Conservation (phyloP, 495 filamentous ascomycete species). For the Aspergillus coremiiformis region DNA sequence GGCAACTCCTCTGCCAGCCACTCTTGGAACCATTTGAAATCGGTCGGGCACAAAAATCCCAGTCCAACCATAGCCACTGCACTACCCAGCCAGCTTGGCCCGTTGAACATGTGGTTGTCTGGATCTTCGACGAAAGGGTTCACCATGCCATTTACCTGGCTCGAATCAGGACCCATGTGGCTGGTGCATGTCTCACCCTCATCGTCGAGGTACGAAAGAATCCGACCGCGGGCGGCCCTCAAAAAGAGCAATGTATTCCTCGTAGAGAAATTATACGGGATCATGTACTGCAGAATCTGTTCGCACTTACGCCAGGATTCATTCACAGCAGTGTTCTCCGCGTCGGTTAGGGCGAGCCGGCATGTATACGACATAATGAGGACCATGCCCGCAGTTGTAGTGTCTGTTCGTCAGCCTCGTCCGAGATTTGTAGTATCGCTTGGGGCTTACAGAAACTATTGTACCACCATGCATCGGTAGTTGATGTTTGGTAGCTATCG, state of each 20-base stretch:
- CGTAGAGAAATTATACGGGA: constrained; percentile 23
- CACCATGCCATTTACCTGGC: background rate
- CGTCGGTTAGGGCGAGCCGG: constrained; percentile 19
- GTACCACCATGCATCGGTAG: constrained; percentile 43
- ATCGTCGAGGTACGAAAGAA: background rate
- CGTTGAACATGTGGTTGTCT: background rate
- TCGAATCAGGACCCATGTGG: background rate
- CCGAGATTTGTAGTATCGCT: background rate
- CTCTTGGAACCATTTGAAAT: constrained; percentile 9
- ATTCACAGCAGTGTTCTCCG: constrained; percentile 14
- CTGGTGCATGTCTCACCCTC: constrained; percentile 2
- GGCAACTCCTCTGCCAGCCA: background rate
- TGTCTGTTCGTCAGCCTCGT: constrained; percentile 21
- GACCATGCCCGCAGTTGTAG: constrained; percentile 36
- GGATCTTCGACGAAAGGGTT: constrained; percentile 12
- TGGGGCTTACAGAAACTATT: constrained; percentile 36
- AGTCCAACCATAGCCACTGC: constrained; percentile 21
- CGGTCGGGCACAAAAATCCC: constrained; percentile 25
- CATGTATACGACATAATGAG: constrained; percentile 32
- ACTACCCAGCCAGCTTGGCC: constrained; percentile 15
- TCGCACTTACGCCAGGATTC: constrained; percentile 26
- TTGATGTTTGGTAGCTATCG: constrained; percentile 29
- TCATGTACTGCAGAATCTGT: constrained; percentile 23
- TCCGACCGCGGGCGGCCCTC: constrained; percentile 20
- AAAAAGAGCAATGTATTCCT: constrained; percentile 29